Percentiles rank a stretch among this genome's conserved stretches.
Conservation (phyloP, 129 eudicot species). For the Flaveria trinervia region DNA sequence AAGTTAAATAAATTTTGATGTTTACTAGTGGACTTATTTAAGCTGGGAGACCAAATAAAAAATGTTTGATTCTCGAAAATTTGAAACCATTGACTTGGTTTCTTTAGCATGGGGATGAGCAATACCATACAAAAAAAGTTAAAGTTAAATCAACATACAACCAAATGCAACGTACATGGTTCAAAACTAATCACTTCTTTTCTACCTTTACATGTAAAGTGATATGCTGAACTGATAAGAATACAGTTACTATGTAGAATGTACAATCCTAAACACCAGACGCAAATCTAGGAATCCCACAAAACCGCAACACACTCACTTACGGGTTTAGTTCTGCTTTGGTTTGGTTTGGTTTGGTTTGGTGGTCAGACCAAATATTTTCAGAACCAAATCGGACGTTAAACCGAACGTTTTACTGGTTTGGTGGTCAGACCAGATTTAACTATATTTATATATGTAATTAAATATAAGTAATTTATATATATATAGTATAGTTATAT, state of each 20-base stretch:
- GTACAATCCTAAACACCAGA: neutral
- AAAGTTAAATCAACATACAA: neutral
- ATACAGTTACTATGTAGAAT: neutral
- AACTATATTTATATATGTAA: no score
- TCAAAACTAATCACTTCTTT: neutral
- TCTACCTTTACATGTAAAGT: neutral
- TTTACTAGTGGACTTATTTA: neutral
- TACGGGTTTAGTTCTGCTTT: no score
- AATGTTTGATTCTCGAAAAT: neutral
- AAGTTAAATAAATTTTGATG: no score
- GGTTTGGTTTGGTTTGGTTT: no score
- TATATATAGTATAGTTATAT: no score
- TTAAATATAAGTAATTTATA: no score
- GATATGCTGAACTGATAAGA: neutral
- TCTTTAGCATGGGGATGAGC: no score
- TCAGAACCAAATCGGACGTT: no score
- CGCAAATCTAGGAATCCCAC: neutral
- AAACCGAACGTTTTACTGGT: no score
- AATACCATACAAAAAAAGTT: neutral
- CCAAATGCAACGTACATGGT: neutral
- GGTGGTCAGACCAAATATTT: no score
- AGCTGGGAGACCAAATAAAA: neutral
- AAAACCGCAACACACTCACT: no score
- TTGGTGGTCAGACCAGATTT: no score
- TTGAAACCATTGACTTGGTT: neutral